These are phyloP conservation scores for Penicillium occitanis DNA, from an alignment of 2,329 filamentous ascomycete genomes.

Conservation along the genomic window DNA sequence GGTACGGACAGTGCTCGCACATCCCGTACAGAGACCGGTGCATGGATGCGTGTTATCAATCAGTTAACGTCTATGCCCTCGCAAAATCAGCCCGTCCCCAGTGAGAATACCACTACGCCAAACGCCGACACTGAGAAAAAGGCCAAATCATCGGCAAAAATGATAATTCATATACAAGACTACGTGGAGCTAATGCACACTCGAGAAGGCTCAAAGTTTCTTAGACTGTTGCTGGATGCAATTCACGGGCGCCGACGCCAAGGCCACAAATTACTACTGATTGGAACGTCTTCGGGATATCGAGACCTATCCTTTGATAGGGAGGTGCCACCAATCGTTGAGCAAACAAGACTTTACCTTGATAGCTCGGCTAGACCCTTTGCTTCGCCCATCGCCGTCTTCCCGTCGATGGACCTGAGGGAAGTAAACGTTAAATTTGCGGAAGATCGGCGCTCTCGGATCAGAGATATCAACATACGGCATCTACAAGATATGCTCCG, in stretches of 20 bases:
- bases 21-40: conserved; percentile 8
- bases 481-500: conserved; percentile 64
- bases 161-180: conserved; percentile 78
- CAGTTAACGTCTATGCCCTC: conserved; percentile 34
- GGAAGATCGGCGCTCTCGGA: conserved; percentile 51
- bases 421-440: conserved; percentile 44
- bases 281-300: conserved; percentile 69
- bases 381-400: conserved; percentile 56
- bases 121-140: conserved; percentile 22
- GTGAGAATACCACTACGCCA: conserved; percentile 20
- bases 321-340: conserved; percentile 37
- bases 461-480: conserved; percentile 60
- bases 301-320: conserved; percentile 1
- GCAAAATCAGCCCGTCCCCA: conserved; percentile 20
- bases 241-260: conserved; percentile 70
- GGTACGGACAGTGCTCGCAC: conserved; percentile 24
- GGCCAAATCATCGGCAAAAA: conserved; percentile 34
- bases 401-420: conserved; percentile 47
- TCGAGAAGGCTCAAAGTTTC: conserved; percentile 65
- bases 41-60: conserved; percentile 37
- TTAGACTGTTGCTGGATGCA: conserved; percentile 67
- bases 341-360: conserved; percentile 50
- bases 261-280: conserved; percentile 70
- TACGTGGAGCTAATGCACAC: conserved; percentile 74
- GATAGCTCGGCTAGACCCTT: conserved; percentile 46